Evolutionary conservation across 2,329 filamentous ascomycete species (phyloP).

Genomic region (Phaeosphaeriaceae sp.): DNA sequence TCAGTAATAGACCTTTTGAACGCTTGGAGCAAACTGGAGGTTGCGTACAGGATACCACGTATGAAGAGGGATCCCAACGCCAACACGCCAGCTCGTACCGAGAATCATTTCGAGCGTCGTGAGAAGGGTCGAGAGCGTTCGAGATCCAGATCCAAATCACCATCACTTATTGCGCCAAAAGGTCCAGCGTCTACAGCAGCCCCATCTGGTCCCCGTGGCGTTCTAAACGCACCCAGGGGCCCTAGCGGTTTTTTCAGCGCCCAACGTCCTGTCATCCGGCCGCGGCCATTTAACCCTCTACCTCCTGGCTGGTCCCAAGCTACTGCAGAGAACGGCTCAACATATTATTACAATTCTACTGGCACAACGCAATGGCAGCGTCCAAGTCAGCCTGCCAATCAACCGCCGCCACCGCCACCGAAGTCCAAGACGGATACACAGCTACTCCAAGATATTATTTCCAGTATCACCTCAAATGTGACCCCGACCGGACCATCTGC

Average conservation of each 20-base stretch:
- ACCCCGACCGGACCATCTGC: constrained; percentile 61
- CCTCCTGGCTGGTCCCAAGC: constrained; percentile 88
- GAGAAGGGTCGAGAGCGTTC: constrained; percentile 57
- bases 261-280: constrained; percentile 55
- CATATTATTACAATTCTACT: constrained; percentile 80
- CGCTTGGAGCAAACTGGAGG: constrained; percentile 86
- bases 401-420: constrained; percentile 63
- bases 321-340: constrained; percentile 68
- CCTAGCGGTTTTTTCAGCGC: constrained; percentile 54
- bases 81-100: constrained; percentile 38
- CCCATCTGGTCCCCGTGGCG: constrained; percentile 54
- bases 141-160: constrained; percentile 57
- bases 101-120: constrained; percentile 67
- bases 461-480: constrained; percentile 76
- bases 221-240: constrained; percentile 64
- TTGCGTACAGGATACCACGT: constrained; percentile 90
- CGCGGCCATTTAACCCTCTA: constrained; percentile 66
- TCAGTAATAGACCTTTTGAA: constrained; percentile 75
- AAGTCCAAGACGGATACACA: constrained; percentile 76
- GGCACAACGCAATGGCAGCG: constrained; percentile 83
- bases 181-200: constrained; percentile 46
- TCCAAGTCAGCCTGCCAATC: constrained; percentile 70
- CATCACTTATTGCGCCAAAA: constrained; percentile 48
- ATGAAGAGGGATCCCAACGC: constrained; percentile 80
- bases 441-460: constrained; percentile 74